phyloP scores from a whole-genome alignment of 768 basidiomycete genomes.

The Lactarius hengduanensis region DNA sequence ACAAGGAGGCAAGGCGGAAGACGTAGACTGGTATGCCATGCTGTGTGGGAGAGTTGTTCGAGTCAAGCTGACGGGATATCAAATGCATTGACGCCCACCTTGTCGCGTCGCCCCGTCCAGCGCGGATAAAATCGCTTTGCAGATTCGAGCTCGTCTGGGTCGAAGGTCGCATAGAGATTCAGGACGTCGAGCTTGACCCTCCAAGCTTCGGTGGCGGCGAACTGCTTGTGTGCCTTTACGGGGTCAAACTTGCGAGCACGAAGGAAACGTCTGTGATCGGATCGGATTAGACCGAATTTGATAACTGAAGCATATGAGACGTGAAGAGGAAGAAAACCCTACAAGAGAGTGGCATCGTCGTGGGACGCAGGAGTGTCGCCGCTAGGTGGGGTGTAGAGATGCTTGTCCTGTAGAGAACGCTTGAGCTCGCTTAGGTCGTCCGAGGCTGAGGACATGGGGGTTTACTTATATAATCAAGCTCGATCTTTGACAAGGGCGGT shows the following conservation, averaged over 20 bases:
- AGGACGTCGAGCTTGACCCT: slow-evolving; percentile 58
- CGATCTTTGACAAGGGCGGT: not conserved
- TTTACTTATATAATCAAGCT: not conserved
- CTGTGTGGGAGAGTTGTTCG: slow-evolving; percentile 37
- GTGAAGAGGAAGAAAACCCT: slow-evolving; percentile 30
- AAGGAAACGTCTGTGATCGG: slow-evolving; percentile 63
- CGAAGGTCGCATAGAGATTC: slow-evolving; percentile 60
- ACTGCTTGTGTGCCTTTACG: slow-evolving; percentile 65
- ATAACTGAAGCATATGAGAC: not conserved
- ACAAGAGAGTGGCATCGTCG: slow-evolving; percentile 69
- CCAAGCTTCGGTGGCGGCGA: slow-evolving; percentile 68
- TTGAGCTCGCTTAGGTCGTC: slow-evolving; percentile 1
- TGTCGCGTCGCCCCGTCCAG: slow-evolving; percentile 79
- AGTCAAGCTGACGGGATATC: slow-evolving; percentile 8
- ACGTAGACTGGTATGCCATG: slow-evolving; percentile 72
- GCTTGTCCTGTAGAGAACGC: not conserved
- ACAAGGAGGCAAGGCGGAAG: slow-evolving; percentile 66
- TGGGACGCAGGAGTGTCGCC: slow-evolving; percentile 45
- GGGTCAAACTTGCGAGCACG: slow-evolving; percentile 73
- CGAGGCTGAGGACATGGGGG: not conserved
- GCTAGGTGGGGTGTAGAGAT: slow-evolving; percentile 26
- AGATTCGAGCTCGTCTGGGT: slow-evolving; percentile 55
- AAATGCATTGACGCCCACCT: slow-evolving; percentile 41
- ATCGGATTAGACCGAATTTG: not conserved
- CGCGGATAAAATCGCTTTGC: slow-evolving; percentile 69